Percentiles rank a stretch among this genome's conserved stretches.
Evolutionary conservation across 2,329 filamentous ascomycete genomes (phyloP).

Genomic region (Ascochyta rabiei): DNA sequence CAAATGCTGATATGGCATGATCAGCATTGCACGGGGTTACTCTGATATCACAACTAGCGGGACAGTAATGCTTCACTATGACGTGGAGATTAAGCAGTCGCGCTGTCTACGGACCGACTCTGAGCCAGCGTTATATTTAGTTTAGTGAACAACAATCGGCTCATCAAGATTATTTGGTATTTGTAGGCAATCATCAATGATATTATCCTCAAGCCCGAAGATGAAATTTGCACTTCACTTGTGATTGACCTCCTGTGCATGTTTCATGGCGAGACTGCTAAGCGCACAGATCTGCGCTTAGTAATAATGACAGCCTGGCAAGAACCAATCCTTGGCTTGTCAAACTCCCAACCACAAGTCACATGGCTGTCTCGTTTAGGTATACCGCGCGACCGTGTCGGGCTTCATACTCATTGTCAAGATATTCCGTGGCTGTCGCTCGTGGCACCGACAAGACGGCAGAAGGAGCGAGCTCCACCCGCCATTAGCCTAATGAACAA

Average conservation of each 20-base stretch:
- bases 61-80: slow-evolving; percentile 33
- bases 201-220: slow-evolving; percentile 3
- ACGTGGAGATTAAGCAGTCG: slow-evolving; percentile 23
- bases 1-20: slow-evolving; percentile 6
- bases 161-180: not conserved
- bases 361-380: slow-evolving; percentile 18
- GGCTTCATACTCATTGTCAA: slow-evolving; percentile 25
- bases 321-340: not conserved
- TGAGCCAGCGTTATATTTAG: not conserved
- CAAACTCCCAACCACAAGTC: not conserved
- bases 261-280: not conserved
- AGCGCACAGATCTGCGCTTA: slow-evolving; percentile 1
- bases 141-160: not conserved
- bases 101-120: slow-evolving; percentile 10
- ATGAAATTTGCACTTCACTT: not conserved
- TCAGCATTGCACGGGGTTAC: not conserved
- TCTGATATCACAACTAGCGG: slow-evolving; percentile 16
- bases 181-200: not conserved
- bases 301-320: not conserved
- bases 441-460: slow-evolving; percentile 24
- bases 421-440: slow-evolving; percentile 13
- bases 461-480: slow-evolving; percentile 32
- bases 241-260: not conserved
- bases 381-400: slow-evolving; percentile 25
- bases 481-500: slow-evolving; percentile 45